Evolutionary conservation across 495 filamentous ascomycete genomes (phyloP).

Genomic region (Penicillium cataractarum): DNA sequence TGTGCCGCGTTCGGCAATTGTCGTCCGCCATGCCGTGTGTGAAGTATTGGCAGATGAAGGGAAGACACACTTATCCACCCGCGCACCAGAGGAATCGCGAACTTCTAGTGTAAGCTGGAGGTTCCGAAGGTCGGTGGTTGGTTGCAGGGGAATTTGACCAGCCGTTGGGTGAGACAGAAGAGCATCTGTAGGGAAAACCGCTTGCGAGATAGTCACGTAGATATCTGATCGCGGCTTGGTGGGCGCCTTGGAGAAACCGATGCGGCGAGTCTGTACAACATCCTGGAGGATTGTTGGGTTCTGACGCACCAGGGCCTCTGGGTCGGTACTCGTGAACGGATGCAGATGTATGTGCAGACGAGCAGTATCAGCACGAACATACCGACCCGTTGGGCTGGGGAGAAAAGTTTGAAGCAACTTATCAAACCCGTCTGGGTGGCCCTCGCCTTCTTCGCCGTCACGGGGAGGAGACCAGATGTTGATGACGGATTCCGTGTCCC

Average conservation of each 20-base stretch:
- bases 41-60: conserved; percentile 76
- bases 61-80: conserved; percentile 85
- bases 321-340: conserved; percentile 73
- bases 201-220: conserved; percentile 81
- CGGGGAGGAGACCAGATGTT: conserved; percentile 75
- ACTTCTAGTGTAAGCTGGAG: conserved; percentile 91
- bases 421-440: conserved; percentile 68
- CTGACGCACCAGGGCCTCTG: conserved; percentile 75
- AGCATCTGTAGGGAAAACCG: conserved; percentile 73
- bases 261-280: conserved; percentile 77
- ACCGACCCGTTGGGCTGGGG: conserved; percentile 70
- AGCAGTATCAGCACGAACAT: conserved; percentile 72
- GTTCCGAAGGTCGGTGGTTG: conserved; percentile 64
- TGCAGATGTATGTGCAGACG: conserved; percentile 75
- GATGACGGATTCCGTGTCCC: conserved; percentile 75
- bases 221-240: conserved; percentile 89
- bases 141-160: conserved; percentile 71
- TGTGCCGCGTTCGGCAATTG: conserved; percentile 74
- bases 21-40: conserved; percentile 84
- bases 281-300: conserved; percentile 88
- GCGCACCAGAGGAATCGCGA: conserved; percentile 72
- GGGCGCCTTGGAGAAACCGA: conserved; percentile 94
- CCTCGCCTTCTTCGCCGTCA: conserved; percentile 57
- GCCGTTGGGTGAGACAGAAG: conserved; percentile 78
- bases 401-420: conserved; percentile 73